Percentiles rank a stretch among this genome's conserved stretches.
Conservation (phyloP, 2,329 filamentous ascomycete species). For the Pseudocercospora musae region DNA sequence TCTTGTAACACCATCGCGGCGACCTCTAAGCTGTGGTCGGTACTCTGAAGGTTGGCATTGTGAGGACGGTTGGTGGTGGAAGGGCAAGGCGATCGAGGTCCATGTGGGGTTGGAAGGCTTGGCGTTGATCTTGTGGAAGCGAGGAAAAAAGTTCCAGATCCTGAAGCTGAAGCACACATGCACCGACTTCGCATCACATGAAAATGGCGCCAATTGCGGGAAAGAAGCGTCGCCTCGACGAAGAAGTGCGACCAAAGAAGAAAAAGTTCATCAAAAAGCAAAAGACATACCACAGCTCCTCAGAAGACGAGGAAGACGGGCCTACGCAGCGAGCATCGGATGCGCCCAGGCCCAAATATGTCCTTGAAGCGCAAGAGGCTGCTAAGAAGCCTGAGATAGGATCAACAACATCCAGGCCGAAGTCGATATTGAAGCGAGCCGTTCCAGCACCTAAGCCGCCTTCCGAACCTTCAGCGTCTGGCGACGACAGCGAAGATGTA, state of each 20-base stretch:
- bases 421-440: slow-evolving; percentile 22
- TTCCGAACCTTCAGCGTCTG: slow-evolving; percentile 3
- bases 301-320: slow-evolving; percentile 51
- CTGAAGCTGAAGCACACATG: not conserved
- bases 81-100: not conserved
- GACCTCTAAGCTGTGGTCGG: not conserved
- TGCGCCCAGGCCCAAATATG: slow-evolving; percentile 25
- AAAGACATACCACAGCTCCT: slow-evolving; percentile 61
- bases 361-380: slow-evolving; percentile 11
- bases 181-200: slow-evolving; percentile 3
- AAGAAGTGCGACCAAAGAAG: slow-evolving; percentile 53
- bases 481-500: slow-evolving; percentile 12
- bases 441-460: slow-evolving; percentile 7
- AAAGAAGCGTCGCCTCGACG: slow-evolving; percentile 53
- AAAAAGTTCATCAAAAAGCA: slow-evolving; percentile 61
- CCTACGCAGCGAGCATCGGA: slow-evolving; percentile 24
- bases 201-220: slow-evolving; percentile 25
- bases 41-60: not conserved
- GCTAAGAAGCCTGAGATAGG: slow-evolving; percentile 16
- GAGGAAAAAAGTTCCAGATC: not conserved
- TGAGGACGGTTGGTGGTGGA: not conserved
- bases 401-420: slow-evolving; percentile 12
- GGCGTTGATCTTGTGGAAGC: not conserved
- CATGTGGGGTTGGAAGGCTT: not conserved
- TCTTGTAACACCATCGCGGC: slow-evolving; percentile 92